These are phyloP conservation scores for Phytophthora hibernalis DNA, from an alignment of 352 stramenopile species.

Conservation along the genomic window DNA sequence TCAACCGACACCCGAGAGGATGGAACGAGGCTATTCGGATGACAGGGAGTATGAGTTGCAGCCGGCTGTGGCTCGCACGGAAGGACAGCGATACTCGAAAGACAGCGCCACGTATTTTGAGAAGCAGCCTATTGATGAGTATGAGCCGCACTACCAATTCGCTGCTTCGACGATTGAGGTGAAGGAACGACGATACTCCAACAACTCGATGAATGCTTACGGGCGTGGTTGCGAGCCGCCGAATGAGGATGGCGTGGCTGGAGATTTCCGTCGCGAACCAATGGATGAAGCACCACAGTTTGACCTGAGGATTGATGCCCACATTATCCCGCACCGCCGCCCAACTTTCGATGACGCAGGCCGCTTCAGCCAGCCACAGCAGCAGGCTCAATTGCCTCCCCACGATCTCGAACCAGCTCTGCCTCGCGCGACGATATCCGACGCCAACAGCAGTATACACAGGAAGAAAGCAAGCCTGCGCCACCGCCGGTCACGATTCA, in stretches of 20 bases:
- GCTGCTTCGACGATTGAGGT: constrained; percentile 14
- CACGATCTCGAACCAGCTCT: constrained; percentile 25
- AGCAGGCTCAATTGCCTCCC: constrained; percentile 5
- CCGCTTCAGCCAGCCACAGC: constrained; percentile 13
- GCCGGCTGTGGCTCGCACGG: constrained; percentile 7
- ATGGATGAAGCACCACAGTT: constrained; percentile 29
- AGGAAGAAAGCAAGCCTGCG: constrained; percentile 19
- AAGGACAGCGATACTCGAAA: constrained; percentile 33
- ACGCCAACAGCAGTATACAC: constrained; percentile 16
- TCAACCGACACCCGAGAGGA: constrained; percentile 17
- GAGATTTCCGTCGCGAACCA: constrained; percentile 40
- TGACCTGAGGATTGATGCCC: constrained; percentile 38
- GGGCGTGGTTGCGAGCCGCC: constrained; percentile 5
- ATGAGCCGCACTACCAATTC: constrained; percentile 26
- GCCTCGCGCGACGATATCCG: constrained; percentile 20
- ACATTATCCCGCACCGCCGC: constrained; percentile 27
- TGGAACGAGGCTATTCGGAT: constrained; percentile 22
- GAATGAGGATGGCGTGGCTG: constrained; percentile 30
- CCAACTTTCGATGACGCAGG: constrained; percentile 7
- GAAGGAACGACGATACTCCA: constrained; percentile 36
- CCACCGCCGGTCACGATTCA: constrained; percentile 2
- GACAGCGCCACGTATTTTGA: constrained; percentile 30
- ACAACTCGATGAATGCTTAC: constrained; percentile 30
- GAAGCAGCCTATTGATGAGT: constrained; percentile 27
- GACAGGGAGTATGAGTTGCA: constrained; percentile 34